Percentiles rank a stretch among this genome's conserved stretches.
phyloP scores from a whole-genome alignment of 495 filamentous ascomycete species.

The Penicillium desertorum region DNA sequence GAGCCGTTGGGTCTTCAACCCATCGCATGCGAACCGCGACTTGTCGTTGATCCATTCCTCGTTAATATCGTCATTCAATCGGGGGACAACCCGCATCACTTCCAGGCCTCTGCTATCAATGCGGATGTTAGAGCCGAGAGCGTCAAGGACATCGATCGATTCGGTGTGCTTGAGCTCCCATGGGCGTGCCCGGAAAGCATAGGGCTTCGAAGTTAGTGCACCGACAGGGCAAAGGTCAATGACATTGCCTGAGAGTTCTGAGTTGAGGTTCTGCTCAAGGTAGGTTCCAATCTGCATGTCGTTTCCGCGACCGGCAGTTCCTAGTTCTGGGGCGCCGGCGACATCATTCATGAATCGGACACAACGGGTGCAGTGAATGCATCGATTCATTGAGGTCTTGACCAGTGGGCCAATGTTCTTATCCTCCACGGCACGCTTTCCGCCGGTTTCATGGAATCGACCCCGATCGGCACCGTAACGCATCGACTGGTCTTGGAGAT shows the following conservation, averaged over 20 bases:
- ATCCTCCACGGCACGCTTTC: conserved; percentile 96
- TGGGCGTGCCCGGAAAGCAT: conserved; percentile 92
- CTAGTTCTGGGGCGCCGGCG: conserved; percentile 91
- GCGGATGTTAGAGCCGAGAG: conserved; percentile 88
- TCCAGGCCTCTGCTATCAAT: conserved; percentile 92
- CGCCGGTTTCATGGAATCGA: conserved; percentile 89
- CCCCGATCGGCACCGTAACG: conserved; percentile 94
- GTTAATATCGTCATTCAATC: conserved; percentile 96
- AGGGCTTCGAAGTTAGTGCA: conserved; percentile 93
- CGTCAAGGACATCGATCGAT: conserved; percentile 91
- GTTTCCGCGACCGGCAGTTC: conserved; percentile 91
- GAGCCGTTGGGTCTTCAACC: conserved; percentile 89
- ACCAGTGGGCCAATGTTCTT: conserved; percentile 99
- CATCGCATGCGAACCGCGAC: conserved; percentile 93
- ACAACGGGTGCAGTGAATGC: conserved; percentile 98
- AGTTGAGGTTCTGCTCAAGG: conserved; percentile 84
- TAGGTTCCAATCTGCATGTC: conserved; percentile 98
- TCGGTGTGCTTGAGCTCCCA: conserved; percentile 95
- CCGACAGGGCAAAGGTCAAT: conserved; percentile 98
- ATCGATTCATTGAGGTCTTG: conserved; percentile 99
- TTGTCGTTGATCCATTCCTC: conserved; percentile 99
- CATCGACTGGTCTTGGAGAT: conserved; percentile 99
- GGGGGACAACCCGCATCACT: conserved; percentile 89
- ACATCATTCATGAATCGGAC: conserved; percentile 97
- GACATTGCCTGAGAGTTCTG: conserved; percentile 93